Evolutionary conservation across 257 asterid genomes (phyloP).

Genomic region (Nicotiana noctiflora): DNA sequence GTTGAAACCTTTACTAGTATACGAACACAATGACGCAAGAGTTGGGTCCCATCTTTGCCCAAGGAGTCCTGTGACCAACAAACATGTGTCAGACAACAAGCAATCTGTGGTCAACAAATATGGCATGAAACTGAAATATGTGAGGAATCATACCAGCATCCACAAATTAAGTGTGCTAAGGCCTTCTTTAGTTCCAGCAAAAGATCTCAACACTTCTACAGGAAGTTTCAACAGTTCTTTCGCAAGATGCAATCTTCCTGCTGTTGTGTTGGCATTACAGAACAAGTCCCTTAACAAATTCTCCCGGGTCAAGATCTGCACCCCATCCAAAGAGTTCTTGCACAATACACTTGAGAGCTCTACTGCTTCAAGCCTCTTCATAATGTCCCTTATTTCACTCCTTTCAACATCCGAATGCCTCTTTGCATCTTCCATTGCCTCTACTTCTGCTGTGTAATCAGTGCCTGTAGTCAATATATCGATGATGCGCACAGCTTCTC

Average conservation of each 20-base stretch:
- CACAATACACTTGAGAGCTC: conserved; percentile 52
- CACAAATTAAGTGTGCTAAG: conserved; percentile 83
- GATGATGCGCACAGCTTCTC: conserved; percentile 90
- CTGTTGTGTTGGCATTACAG: conserved; percentile 65
- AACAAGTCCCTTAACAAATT: conserved; percentile 74
- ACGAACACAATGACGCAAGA: conserved; percentile 96
- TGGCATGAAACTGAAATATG: not conserved
- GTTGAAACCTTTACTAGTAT: conserved; percentile 81
- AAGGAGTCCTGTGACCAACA: conserved; percentile 63
- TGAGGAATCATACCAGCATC: conserved; percentile 60
- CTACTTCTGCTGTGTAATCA: conserved; percentile 76
- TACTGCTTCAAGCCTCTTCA: conserved; percentile 63
- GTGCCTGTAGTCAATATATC: conserved; percentile 70
- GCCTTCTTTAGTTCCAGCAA: conserved; percentile 88
- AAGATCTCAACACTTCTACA: conserved; percentile 72
- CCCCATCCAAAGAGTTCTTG: conserved; percentile 59
- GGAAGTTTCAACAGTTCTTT: conserved; percentile 92
- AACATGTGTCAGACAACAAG: conserved; percentile 20
- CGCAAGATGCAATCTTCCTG: conserved; percentile 84
- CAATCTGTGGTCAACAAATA: not conserved
- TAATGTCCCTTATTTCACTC: conserved; percentile 83
- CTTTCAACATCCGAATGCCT: conserved; percentile 62
- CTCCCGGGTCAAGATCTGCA: conserved; percentile 49
- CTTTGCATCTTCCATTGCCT: conserved; percentile 81
- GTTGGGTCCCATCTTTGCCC: conserved; percentile 99